Percentiles rank a stretch among this genome's conserved stretches.
Evolutionary conservation across 2,329 filamentous ascomycete species (phyloP).

Genomic region (Hansfordia pulvinata): DNA sequence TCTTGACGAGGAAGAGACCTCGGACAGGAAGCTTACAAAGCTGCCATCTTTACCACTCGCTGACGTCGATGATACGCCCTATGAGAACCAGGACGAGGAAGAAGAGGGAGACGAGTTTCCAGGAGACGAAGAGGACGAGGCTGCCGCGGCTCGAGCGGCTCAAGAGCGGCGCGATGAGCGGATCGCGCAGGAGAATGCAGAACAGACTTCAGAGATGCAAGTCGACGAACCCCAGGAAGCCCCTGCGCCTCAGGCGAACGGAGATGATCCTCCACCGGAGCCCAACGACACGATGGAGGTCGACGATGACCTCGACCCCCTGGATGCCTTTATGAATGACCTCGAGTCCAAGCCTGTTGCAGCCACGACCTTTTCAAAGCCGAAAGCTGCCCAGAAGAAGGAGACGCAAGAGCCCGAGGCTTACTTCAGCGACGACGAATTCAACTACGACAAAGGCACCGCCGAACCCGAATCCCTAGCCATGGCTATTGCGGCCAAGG

Average conservation of each 20-base stretch:
- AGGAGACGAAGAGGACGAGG: constrained; percentile 75
- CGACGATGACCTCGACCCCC: constrained; percentile 67
- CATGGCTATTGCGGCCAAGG: constrained; percentile 42
- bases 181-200: constrained; percentile 34
- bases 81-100: constrained; percentile 47
- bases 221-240: constrained; percentile 17
- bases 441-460: constrained; percentile 33
- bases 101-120: constrained; percentile 66
- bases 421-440: constrained; percentile 81
- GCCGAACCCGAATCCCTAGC: constrained; percentile 33
- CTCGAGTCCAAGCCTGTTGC: constrained; percentile 30
- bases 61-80: constrained; percentile 43
- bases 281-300: constrained; percentile 38
- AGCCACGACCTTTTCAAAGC: constrained; percentile 16
- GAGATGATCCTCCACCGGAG: constrained; percentile 7
- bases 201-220: constrained; percentile 31
- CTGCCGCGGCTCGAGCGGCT: constrained; percentile 71
- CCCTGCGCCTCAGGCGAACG: constrained; percentile 10
- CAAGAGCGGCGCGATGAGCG: constrained; percentile 72
- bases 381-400: constrained; percentile 15
- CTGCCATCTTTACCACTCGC: constrained; percentile 65
- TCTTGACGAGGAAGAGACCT: constrained; percentile 79
- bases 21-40: constrained; percentile 79
- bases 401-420: constrained; percentile 62
- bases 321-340: constrained; percentile 93